Base-by-base conservation (phyloP, 306 rosid species). In the Phaseolus lunatus region DNA sequence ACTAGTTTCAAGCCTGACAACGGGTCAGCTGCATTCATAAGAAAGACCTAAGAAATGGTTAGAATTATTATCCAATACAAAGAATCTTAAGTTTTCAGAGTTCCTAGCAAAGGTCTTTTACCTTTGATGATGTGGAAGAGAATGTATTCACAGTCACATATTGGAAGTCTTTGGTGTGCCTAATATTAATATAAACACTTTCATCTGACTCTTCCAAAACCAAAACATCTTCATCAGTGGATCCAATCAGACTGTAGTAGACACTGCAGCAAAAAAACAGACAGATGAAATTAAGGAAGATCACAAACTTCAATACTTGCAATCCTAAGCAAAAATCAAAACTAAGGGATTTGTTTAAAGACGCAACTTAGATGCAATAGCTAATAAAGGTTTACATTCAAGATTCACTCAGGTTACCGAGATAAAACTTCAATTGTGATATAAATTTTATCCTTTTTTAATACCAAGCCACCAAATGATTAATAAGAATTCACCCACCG, bases 11-110 rank as follows among this genome's bases (percentile, higher is more conserved):
- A 63, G 84, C 91, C 87, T 7, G 94, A 87, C 84, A 91, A 81
- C 64, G 97, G 99, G 80, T 92, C 94, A 67, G 96, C 97, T 87
- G 99, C 97, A 85, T 89, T 88, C 58, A 92, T 92, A 76, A 92
- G 84, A 88, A 90, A 92, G 82, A 92, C 94, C 99, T 91, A 91
- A 82, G 86, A 79, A 35, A 82, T 80, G 87, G 86, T 85, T 84
- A 85, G 23, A 35, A 82, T 79, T 66, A 80, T 70, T 73, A 48
- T 59, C 78, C 81, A 82, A 83, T 67, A 62, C 37, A 33, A 68
- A 77, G 70, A 59, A 83, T 48, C 68, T 49, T 72, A 16, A 59
- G 45, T 35, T 66, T 82, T 44, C 45, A 48, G 59, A 58, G 48
- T 77, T 67, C 66, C 52, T 64, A 82, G 75, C 41, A 43, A 20